Base-by-base conservation (phyloP, 345 rosid genomes). In the Corymbia maculata region DNA sequence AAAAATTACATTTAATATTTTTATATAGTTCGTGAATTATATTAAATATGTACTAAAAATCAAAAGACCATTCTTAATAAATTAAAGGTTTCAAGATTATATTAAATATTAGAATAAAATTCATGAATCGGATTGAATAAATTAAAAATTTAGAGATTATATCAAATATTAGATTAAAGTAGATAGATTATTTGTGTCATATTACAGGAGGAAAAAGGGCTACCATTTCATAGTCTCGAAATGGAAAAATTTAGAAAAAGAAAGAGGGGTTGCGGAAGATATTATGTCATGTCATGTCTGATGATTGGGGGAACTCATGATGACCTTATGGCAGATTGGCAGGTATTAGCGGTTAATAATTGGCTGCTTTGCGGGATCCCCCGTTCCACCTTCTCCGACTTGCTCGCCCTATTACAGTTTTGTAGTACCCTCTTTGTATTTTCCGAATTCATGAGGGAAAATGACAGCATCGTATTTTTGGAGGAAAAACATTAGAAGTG, bases 381-480 rank as follows among this genome's bases (percentile, higher is more conserved):
- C 8, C 16, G 42, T 68, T 68, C 80, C 80, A 68, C 24, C 28
- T 68, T 16, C 80, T 68, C 80, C 24, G 45, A 9, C 80, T 17
- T 32, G 80, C 21, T 36, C 24, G 80, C 80, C 80, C 45, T 2
- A 12, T 36, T 21, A 55, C 61, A 26, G 30, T 61, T 61, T 61
- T n/a, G 28, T 13, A 61, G 68, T 61, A 26, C 12, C 2, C 75
- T 64, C 42, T 15, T 19, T 68, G 12, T 16, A 66, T 68, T 32
- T 17, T 36, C 49, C 84, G 6, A 42, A 75, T 42, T 9, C 10
- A 49, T 75, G 10, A 19, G 1, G 49, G 49, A 19, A 10, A 19
- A 75, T 1, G 24, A 55, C 3, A 1, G 21, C 0, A 28, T 55
- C 6, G 28, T 4, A 2, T 36, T 36, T 36, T 2, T 2, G 42